These are phyloP conservation scores for Magnaporthiopsis poae DNA, from an alignment of 2,329 filamentous ascomycete species.

Conservation along the genomic window DNA sequence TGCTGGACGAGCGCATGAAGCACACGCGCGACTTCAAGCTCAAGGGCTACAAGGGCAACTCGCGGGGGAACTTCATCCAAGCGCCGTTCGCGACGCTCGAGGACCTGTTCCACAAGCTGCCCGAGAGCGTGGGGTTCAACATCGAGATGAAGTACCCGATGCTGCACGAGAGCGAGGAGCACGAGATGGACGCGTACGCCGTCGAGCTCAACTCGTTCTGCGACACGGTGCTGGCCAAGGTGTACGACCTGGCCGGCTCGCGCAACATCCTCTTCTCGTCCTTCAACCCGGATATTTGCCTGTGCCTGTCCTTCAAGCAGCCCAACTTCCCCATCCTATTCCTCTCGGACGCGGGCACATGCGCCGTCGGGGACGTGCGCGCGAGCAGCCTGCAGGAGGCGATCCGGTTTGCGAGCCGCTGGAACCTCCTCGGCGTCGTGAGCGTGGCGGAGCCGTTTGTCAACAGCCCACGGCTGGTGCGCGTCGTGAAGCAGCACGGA, in stretches of 20 bases:
- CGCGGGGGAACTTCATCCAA: slow-evolving; percentile 86
- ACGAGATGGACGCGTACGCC: slow-evolving; percentile 93
- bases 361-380: slow-evolving; percentile 73
- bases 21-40: slow-evolving; percentile 90
- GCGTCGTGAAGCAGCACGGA: slow-evolving; percentile 86
- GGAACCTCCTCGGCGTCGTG: slow-evolving; percentile 90
- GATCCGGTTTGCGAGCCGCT: slow-evolving; percentile 83
- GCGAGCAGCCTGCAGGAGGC: slow-evolving; percentile 90
- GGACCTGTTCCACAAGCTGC: slow-evolving; percentile 79
- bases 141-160: slow-evolving; percentile 99
- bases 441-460: slow-evolving; percentile 80
- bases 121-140: slow-evolving; percentile 81
- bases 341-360: slow-evolving; percentile 79
- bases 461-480: slow-evolving; percentile 77
- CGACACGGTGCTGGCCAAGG: slow-evolving; percentile 80
- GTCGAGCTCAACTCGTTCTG: slow-evolving; percentile 95
- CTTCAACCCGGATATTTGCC: slow-evolving; percentile 94
- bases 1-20: slow-evolving; percentile 77
- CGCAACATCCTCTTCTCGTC: slow-evolving; percentile 95
- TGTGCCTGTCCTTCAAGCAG: slow-evolving; percentile 92
- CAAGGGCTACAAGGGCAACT: slow-evolving; percentile 93
- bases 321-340: slow-evolving; percentile 93
- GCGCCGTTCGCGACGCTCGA: slow-evolving; percentile 91
- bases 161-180: slow-evolving; percentile 87
- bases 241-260: slow-evolving; percentile 72